Evolutionary conservation across 768 basidiomycete species (phyloP), one percentile per base, ranked within the genome.

Genomic region (Trametes villosa): DNA sequence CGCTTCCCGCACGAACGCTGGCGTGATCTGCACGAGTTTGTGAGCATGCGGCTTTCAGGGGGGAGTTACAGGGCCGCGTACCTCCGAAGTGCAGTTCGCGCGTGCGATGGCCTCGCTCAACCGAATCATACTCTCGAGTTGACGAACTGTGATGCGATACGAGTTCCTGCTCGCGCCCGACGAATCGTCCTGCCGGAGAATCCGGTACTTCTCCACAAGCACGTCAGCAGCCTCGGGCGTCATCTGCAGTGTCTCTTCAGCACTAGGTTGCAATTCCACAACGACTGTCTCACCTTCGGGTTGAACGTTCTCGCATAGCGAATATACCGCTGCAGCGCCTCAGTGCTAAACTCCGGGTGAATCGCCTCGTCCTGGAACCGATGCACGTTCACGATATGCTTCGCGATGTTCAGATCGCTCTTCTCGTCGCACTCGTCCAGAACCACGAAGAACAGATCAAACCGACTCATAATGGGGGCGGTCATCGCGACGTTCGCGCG

Each of bases 401-500:
- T 87, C 36, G 97, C 97, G 64, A 99, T 91, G 70, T 94, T 93
- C 70, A 93, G 74, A 70, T 99, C 97, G 61, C 88, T 91, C 72
- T 84, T 89, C 72, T 94, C 91, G 71, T 98, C 88, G 75, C 96
- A 98, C 70, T 99, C 96, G 68, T 99, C 97, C 52, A 99, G 82
- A 12, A 99, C 94, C 55, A 99, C 93, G 71, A 98, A 99, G 81
- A 98, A 98, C 66, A 99, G 71, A 74, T 99, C 97, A 66, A 94
- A 99, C 61, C 97, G 87, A 76, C 94, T 96, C 96, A 99, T 98
- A 76, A 99, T 98, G 1, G 97, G 97, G 0, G 96, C 91, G 53
- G 90, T 94, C 97, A 99, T 98, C 60, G 92, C 92, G 33, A 99
- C 87, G 74, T 99, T 99, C 4, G 91, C 91, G 22, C 94, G 80